Evolutionary conservation across 306 rosid species (phyloP).

Genomic region (Lathyrus oleraceus): DNA sequence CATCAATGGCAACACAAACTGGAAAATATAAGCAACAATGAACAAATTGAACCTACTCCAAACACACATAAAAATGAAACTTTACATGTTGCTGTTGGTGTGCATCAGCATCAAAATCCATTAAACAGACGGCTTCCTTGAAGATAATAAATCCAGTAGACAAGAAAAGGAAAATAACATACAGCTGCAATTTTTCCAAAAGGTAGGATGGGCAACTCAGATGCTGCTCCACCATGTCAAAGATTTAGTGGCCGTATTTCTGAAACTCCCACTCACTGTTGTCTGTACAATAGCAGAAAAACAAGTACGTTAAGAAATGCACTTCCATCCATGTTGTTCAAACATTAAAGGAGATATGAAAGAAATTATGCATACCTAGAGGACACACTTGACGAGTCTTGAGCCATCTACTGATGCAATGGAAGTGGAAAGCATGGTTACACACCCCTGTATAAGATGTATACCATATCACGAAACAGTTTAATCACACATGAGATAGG

Average conservation of each 20-base stretch:
- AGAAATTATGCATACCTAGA: conserved; percentile 53
- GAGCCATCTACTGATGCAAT: conserved; percentile 60
- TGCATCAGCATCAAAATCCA: conserved; percentile 11
- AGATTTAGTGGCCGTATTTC: conserved; percentile 84
- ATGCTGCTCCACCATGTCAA: conserved; percentile 23
- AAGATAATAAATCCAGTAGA: conserved; percentile 25
- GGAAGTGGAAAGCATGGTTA: conserved; percentile 60
- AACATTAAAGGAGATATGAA: not conserved
- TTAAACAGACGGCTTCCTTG: conserved; percentile 16
- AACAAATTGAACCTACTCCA: not conserved
- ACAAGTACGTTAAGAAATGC: conserved; percentile 20
- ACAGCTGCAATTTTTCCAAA: conserved; percentile 12
- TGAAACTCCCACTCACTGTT: conserved; percentile 98
- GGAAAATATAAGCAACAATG: not conserved
- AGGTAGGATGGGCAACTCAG: conserved; percentile 20
- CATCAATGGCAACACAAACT: not conserved
- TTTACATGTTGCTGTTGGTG: conserved; percentile 10
- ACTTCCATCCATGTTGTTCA: not conserved
- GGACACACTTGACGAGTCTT: conserved; percentile 71
- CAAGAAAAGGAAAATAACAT: not conserved
- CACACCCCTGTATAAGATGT: conserved; percentile 48
- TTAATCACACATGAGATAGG: conserved; percentile 19
- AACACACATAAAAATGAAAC: not conserved
- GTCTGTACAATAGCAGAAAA: conserved; percentile 48
- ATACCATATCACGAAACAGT: conserved; percentile 22